Evolutionary conservation across 352 stramenopile species (phyloP), one percentile per base, ranked within the genome.

Genomic region (Phytophthora ohioensis): DNA sequence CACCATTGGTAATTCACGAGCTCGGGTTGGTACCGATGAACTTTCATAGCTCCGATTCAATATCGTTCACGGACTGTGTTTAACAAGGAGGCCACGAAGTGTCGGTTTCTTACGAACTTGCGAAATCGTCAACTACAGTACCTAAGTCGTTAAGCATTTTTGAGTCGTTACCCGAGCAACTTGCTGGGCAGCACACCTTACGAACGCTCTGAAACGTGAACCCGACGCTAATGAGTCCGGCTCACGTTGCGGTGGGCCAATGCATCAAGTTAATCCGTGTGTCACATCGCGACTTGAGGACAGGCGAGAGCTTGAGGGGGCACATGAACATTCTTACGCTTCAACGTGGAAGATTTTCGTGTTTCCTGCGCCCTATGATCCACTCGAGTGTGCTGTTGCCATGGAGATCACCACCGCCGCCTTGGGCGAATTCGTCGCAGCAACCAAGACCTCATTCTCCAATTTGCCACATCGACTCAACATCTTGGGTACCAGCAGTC

Each of bases 401-500:
- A 45, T 51, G 38, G 57, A 49, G 35, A 51, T 27, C 21, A 27
- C 34, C 12, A 34, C 45, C 12, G 21, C 15, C n/a, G 10, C 2
- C 32, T 34, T 39, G 9, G 21, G 9, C 17, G 11, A 32, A n/a
- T 47, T 58, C 32, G 13, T 21, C 34, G 56, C 35, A 30, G 13
- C 49, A 13, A 69, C 38, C 39, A 55, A 68, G 12, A 30, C 38
- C 38, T 77, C 70, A 78, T 74, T 78, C 59, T 59, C 48, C 42
- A 58, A 65, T 78, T 78, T 74, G 64, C 59, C 64, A 57, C 35
- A 38, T 74, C 65, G 34, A 74, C 64, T 67, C 58, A 55, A 71
- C 39, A 48, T 34, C 58, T 78, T 67, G 65, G 68, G 65, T 74
- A 73, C 41, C 64, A 65, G 32, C 57, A 68, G 27, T 57, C 49